Evolutionary conservation across 1,284 basidiomycete genomes (phyloP), one percentile per base, ranked within the genome.

Genomic region (Melampsora americana): DNA sequence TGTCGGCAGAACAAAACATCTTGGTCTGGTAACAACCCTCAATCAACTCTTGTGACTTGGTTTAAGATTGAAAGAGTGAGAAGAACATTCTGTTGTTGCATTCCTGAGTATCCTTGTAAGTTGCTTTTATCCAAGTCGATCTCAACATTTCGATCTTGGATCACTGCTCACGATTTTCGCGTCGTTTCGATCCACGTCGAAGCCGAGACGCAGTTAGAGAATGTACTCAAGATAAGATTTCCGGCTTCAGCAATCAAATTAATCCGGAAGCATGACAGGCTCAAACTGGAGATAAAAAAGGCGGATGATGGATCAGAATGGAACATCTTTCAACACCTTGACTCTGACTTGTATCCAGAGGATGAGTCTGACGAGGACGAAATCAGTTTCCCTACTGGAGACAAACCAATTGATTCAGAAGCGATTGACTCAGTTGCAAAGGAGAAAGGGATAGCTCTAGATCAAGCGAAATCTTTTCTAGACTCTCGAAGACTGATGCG

Each of bases 351-450:
- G 16, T 69, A 39, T 42, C 56, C 66, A 26, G 73, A 66, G 16
- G 73, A 76, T 39, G 73, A 76, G 44, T 66, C 66, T 18, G 73
- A 76, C n/a, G 73, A 76, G 32, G 73, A 76, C 7, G 66, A 68
- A 5, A 32, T 42, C 18, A 59, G 35, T 42, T 9, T 48, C 23
- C n/a, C 23, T 11, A 5, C 28, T 11, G 65, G 44, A 23, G 28
- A 28, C 18, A 9, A 48, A 39, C 11, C 59, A 1, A 46, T n/a
- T 18, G 73, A 76, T 20, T 39, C 66, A n/a, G 56, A 65, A n/a
- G n/a, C 32, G 23, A n/a, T 64, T 9, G 35, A 68, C 23, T 32
- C 56, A 2, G 28, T 32, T 1, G 30, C 50, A 16, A 56, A 69
- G n/a, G 39, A 48, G 26, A 76, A 62, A 65, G 42, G 66, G 26